Conservation (phyloP, 1,139 yeast species). For the Yamadazyma dushanensis region DNA sequence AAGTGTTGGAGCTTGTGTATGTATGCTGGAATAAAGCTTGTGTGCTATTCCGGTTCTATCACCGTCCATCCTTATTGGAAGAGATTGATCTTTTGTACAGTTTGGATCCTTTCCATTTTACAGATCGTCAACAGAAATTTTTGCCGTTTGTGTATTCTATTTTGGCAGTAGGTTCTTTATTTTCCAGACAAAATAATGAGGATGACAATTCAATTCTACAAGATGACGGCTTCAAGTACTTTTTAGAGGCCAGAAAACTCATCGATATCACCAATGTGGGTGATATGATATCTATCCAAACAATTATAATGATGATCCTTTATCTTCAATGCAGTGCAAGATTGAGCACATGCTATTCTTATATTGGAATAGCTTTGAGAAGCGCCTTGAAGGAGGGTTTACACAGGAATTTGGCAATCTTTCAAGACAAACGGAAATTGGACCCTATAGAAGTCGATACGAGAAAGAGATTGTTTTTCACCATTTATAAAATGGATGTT, state of each 20-base stretch:
- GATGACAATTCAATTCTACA: conserved; percentile 50
- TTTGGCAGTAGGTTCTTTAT: conserved; percentile 66
- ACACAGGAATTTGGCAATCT: conserved; percentile 67
- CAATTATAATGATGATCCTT: conserved; percentile 69
- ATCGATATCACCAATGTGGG: conserved; percentile 60
- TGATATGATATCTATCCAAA: conserved; percentile 56
- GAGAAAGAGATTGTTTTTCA: conserved; percentile 81
- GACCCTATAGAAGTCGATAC: conserved; percentile 86
- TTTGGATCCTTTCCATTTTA: conserved; percentile 66
- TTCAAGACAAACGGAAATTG: conserved; percentile 49
- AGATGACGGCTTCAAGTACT: conserved; percentile 82
- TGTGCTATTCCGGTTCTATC: conserved; percentile 80
- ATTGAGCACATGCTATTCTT: conserved; percentile 85
- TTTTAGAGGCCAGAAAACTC: conserved; percentile 76
- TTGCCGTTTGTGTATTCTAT: conserved; percentile 71
- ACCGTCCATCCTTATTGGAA: conserved; percentile 73
- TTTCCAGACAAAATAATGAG: conserved; percentile 43
- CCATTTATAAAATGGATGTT: conserved; percentile 88
- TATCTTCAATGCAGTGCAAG: conserved; percentile 90
- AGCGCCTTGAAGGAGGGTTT: conserved; percentile 86
- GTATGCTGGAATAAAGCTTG: conserved; percentile 87
- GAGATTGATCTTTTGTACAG: conserved; percentile 52
- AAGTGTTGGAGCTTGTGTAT: conserved; percentile 68
- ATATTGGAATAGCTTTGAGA: conserved; percentile 88
- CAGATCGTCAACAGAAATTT: conserved; percentile 73